Evolutionary conservation across 2,329 filamentous ascomycete genomes (phyloP).

Genomic region (Colletotrichum sp.): DNA sequence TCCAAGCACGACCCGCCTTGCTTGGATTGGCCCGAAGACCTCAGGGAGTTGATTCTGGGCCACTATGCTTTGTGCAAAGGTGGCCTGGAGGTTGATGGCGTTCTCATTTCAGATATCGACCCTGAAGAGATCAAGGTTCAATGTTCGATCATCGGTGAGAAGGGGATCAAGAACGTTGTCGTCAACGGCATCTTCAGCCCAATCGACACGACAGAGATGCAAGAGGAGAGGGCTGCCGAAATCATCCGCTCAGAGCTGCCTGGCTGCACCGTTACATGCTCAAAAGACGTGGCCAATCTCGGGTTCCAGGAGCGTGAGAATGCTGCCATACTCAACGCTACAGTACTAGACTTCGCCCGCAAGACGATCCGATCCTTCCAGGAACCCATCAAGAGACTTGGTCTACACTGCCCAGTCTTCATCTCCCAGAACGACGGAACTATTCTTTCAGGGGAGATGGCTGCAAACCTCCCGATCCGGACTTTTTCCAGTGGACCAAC

Average conservation of each 20-base stretch:
- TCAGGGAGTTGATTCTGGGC: slow-evolving; percentile 51
- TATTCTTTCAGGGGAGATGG: slow-evolving; percentile 57
- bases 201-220: slow-evolving; percentile 51
- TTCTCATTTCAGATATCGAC: slow-evolving; percentile 49
- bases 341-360: slow-evolving; percentile 62
- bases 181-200: slow-evolving; percentile 57
- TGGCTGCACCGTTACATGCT: slow-evolving; percentile 51
- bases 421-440: slow-evolving; percentile 70
- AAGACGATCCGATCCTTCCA: slow-evolving; percentile 63
- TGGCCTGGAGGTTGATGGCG: slow-evolving; percentile 57
- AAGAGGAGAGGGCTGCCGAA: slow-evolving; percentile 53
- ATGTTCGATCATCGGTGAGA: slow-evolving; percentile 41
- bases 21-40: slow-evolving; percentile 56
- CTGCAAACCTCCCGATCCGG: slow-evolving; percentile 61
- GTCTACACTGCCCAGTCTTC: slow-evolving; percentile 59
- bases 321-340: slow-evolving; percentile 67
- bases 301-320: slow-evolving; percentile 68
- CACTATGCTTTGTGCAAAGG: slow-evolving; percentile 51
- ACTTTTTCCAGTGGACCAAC: slow-evolving; percentile 69
- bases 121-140: slow-evolving; percentile 43
- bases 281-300: slow-evolving; percentile 56
- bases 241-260: slow-evolving; percentile 44
- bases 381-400: slow-evolving; percentile 52
- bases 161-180: slow-evolving; percentile 52
- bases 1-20: slow-evolving; percentile 55